Evolutionary conservation across 2,329 filamentous ascomycete species (phyloP), one percentile per base, ranked within the genome.

Genomic region (Colletotrichum sp.): DNA sequence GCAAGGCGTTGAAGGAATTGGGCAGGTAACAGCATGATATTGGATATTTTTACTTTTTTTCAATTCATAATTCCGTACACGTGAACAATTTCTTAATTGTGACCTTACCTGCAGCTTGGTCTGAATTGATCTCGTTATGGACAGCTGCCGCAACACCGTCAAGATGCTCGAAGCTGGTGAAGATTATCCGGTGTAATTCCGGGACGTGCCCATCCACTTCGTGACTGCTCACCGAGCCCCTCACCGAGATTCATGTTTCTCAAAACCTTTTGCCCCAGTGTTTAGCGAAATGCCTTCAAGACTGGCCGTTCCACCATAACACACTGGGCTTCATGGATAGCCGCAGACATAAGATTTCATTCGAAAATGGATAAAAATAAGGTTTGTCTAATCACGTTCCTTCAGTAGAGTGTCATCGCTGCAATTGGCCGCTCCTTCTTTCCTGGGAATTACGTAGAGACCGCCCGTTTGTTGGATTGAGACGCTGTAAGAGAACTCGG

Each of bases 361-460:
- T 39, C 25, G 64, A 66, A 27, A 76, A 76, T 76, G 74, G 74
- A 76, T 74, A 74, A 69, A 49, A 34, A 34, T 15, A 76, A 76
- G 74, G 74, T 76, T 25, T 11, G 73, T 72, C 5, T 36, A 7
- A 25, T 7, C 3, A 12, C 11, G 2, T 39, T 49, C 6, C 5
- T 44, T 22, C 11, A 3, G 13, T 11, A 29, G 11, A 19, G 55
- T 1, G 12, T 27, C 19, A n/a, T 59, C 5, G 6, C 1, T 8
- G 29, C n/a, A 5, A n/a, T 0, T 30, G 22, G 55, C 22, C 15
- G n/a, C 9, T 29, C 25, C 25, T 59, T 59, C 55, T 19, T 16
- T 59, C 22, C 52, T 55, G 22, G 9, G 6, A 12, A 13, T 19
- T 12, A 6, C 19, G 39, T n/a, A 12, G 3, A 27, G 25, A 3